Conservation (phyloP, 257 asterid genomes). For the Misopates orontium region DNA sequence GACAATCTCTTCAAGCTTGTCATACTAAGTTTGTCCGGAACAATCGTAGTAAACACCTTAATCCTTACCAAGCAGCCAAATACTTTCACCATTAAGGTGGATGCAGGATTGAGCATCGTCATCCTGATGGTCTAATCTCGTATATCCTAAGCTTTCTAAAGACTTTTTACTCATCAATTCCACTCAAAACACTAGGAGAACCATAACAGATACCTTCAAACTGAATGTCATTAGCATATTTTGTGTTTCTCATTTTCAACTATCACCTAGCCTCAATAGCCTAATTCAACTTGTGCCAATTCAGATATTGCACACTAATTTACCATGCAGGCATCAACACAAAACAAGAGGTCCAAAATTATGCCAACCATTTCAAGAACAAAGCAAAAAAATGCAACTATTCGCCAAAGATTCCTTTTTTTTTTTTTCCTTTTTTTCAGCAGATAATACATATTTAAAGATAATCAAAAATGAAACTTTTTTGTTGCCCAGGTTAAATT, state of each 20-base stretch:
- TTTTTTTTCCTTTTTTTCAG: constrained; percentile 16
- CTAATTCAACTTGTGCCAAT: constrained; percentile 7
- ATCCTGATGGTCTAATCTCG: neutral
- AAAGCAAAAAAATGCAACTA: neutral
- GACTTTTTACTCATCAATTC: no score
- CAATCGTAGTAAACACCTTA: no score
- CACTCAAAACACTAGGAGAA: no score
- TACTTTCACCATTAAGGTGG: neutral
- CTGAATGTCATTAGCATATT: neutral
- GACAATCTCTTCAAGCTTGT: no score
- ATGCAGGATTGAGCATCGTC: neutral
- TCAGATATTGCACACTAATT: neutral
- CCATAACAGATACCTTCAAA: neutral
- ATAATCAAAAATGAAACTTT: neutral
- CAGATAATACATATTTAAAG: constrained; percentile 22
- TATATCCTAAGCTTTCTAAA: neutral
- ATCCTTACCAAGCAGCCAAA: neutral
- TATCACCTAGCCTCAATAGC: no score
- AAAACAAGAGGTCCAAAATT: neutral
- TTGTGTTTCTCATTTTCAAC: no score
- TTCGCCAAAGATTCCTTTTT: constrained; percentile 30
- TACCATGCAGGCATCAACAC: constrained; percentile 14
- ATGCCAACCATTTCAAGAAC: constrained; percentile 5
- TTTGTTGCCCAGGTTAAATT: neutral
- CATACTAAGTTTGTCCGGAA: no score